Percentiles rank a stretch among this genome's conserved stretches.
These are phyloP conservation scores for Sporothrix brasiliensis DNA, from an alignment of 2,329 filamentous ascomycete genomes.

Conservation along the genomic window DNA sequence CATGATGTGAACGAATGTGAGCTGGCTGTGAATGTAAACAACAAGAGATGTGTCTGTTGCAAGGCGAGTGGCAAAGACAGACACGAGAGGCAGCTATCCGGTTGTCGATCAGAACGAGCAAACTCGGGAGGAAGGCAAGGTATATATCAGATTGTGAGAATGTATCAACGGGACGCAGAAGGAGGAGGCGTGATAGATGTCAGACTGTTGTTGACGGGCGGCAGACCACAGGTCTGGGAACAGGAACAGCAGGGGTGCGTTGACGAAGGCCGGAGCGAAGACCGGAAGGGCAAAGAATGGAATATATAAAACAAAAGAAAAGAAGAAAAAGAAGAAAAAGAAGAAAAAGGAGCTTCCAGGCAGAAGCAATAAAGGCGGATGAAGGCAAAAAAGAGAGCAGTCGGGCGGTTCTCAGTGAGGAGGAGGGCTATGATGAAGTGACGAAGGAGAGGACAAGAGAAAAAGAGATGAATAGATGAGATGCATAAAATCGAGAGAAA, in stretches of 20 bases:
- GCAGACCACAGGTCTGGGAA: constrained; percentile 29
- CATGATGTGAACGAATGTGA: constrained; percentile 56
- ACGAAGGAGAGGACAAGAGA: constrained; percentile 1
- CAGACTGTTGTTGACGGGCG: neutral
- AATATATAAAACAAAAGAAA: constrained; percentile 21
- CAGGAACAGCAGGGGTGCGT: neutral
- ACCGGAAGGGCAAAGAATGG: constrained; percentile 1
- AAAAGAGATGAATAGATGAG: neutral
- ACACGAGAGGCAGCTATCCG: constrained; percentile 40
- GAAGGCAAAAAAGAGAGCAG: constrained; percentile 27
- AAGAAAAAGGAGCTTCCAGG: neutral
- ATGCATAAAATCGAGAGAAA: neutral
- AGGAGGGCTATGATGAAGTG: constrained; percentile 13
- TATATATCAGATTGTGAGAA: constrained; percentile 6
- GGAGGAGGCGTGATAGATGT: neutral
- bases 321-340: neutral
- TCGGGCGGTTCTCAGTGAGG: constrained; percentile 35
- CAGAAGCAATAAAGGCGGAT: constrained; percentile 20
- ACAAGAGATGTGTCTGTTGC: neutral
- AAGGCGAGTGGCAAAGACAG: constrained; percentile 31
- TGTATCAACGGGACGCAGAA: constrained; percentile 9
- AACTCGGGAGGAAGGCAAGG: neutral
- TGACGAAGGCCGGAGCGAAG: constrained; percentile 19
- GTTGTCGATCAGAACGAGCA: neutral
- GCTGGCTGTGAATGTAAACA: neutral